phyloP scores from a whole-genome alignment of 768 basidiomycete species.

The Lactarius deliciosus region DNA sequence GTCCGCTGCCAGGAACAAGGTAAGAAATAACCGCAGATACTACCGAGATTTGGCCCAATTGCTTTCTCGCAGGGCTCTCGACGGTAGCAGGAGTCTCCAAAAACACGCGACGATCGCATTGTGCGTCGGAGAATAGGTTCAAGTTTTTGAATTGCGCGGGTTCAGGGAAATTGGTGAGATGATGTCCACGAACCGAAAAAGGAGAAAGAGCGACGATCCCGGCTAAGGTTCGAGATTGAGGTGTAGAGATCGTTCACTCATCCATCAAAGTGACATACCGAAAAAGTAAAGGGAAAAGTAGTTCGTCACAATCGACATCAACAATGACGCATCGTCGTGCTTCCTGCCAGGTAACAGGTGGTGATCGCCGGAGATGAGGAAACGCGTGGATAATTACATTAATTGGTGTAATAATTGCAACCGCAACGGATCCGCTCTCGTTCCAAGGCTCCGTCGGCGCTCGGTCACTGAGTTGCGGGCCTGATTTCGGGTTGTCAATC shows the following conservation, averaged over 20 bases:
- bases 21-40: neutral
- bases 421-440: neutral
- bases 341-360: neutral
- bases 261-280: neutral
- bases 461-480: slow-evolving; percentile 1
- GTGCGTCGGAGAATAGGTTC: neutral
- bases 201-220: neutral
- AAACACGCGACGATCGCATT: neutral
- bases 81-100: neutral
- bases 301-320: neutral
- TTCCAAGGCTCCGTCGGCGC: neutral
- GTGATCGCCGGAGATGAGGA: neutral
- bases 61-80: neutral
- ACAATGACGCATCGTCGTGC: neutral
- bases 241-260: neutral
- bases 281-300: neutral
- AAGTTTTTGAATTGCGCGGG: neutral
- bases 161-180: neutral
- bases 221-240: neutral
- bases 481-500: neutral
- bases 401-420: neutral
- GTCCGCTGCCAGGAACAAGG: neutral
- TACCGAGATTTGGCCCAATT: neutral
- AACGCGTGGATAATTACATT: neutral
- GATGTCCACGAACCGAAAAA: neutral